Evolutionary conservation across 306 rosid species (phyloP).

Genomic region (Vigna reflexopilosa): DNA sequence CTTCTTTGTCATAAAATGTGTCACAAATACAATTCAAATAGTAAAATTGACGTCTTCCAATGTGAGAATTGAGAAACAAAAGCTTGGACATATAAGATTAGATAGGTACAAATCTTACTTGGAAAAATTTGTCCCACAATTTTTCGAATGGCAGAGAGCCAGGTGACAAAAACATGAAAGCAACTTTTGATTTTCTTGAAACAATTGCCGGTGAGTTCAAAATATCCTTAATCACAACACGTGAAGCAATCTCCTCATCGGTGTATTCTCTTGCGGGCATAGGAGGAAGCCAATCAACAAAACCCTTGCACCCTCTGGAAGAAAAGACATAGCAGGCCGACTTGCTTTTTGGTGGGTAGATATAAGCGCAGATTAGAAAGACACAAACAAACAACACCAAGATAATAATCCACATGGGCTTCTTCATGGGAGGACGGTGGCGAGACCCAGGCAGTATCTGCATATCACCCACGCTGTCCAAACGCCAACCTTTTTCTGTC

Average conservation of each 20-base stretch:
- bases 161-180: conserved; percentile 93
- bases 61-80: conserved; percentile 19
- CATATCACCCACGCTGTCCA: conserved; percentile 82
- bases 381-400: conserved; percentile 82
- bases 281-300: conserved; percentile 91
- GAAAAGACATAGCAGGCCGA: conserved; percentile 85
- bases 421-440: conserved; percentile 81
- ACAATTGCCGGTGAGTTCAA: conserved; percentile 58
- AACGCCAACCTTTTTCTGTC: conserved; percentile 70
- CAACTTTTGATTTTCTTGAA: conserved; percentile 73
- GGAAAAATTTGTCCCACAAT: conserved; percentile 94
- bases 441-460: conserved; percentile 82
- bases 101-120: conserved; percentile 61
- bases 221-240: conserved; percentile 76
- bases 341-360: conserved; percentile 75
- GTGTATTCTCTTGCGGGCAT: conserved; percentile 74
- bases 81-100: not conserved
- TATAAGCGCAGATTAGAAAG: conserved; percentile 80
- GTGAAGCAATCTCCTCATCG: conserved; percentile 87
- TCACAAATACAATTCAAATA: conserved; percentile 24
- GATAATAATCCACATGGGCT: conserved; percentile 89
- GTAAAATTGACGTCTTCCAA: conserved; percentile 6
- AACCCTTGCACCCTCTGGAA: conserved; percentile 76
- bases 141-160: conserved; percentile 89
- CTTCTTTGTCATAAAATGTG: conserved; percentile 3